Evolutionary conservation across 2,329 filamentous ascomycete species (phyloP).

Genomic region (Rutstroemia sp.): DNA sequence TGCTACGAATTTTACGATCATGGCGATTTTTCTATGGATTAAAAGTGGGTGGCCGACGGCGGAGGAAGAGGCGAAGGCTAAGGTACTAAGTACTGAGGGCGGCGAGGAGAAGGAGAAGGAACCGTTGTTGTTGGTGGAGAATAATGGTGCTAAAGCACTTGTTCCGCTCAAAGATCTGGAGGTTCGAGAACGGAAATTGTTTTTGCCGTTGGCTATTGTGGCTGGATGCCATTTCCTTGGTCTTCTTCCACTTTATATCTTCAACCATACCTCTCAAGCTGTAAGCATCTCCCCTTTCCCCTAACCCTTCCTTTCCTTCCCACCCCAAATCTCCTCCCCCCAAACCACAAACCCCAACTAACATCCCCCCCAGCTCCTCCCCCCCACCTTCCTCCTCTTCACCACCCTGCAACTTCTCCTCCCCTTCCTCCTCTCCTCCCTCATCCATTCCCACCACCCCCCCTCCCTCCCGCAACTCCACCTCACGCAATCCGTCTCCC

Average conservation of each 20-base stretch:
- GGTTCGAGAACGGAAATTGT: constrained; percentile 46
- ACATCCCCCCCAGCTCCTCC: constrained; percentile 43
- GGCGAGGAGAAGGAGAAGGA: constrained; percentile 29
- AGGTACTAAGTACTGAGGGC: constrained; percentile 5
- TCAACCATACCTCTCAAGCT: constrained; percentile 63
- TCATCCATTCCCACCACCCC: constrained; percentile 41
- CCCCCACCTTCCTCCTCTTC: constrained; percentile 52
- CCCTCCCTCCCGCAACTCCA: constrained; percentile 64
- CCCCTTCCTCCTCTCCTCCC: constrained; percentile 47
- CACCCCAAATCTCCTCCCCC: no score
- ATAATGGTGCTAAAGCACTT: constrained; percentile 19
- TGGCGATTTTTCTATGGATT: constrained; percentile 90
- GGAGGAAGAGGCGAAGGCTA: constrained; percentile 2
- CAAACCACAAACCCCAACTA: neutral
- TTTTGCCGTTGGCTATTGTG: constrained; percentile 68
- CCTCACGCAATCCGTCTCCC: constrained; percentile 81
- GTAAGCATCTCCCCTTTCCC: constrained; percentile 36
- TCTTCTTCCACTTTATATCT: constrained; percentile 74
- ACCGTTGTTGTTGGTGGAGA: constrained; percentile 19
- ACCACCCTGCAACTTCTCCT: constrained; percentile 46
- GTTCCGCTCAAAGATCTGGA: constrained; percentile 16
- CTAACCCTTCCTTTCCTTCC: neutral
- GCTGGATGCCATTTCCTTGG: constrained; percentile 67
- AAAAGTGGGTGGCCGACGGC: constrained; percentile 55
- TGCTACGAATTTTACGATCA: constrained; percentile 90